phyloP scores from a whole-genome alignment of 2,329 filamentous ascomycete genomes.

The Fusarium drepaniforme region DNA sequence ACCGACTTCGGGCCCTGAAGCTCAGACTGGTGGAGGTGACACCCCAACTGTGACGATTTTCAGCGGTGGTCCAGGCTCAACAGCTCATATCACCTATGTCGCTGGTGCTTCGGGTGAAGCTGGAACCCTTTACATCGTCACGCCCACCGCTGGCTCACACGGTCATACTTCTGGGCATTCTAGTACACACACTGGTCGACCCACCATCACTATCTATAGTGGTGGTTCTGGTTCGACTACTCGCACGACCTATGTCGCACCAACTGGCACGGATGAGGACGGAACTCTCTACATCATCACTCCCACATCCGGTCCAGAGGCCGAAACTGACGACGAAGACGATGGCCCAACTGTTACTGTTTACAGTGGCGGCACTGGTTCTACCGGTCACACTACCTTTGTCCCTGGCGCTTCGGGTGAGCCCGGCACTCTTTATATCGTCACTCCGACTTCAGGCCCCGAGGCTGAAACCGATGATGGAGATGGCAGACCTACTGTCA shows the following conservation, averaged over 20 bases:
- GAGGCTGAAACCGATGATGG: neutral
- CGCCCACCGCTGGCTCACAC: neutral
- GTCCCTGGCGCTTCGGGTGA: conserved; percentile 1
- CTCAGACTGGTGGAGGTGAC: neutral
- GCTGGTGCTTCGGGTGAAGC: neutral
- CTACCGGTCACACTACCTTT: neutral
- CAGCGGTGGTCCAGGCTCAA: neutral
- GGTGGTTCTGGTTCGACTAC: neutral
- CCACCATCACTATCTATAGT: conserved; percentile 16
- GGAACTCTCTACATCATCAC: conserved; percentile 27
- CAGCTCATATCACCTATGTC: neutral
- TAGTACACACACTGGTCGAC: neutral
- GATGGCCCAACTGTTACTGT: conserved; percentile 8
- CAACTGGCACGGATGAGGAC: neutral
- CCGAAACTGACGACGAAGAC: neutral
- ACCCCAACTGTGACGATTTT: neutral
- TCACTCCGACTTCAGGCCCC: neutral
- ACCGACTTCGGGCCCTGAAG: neutral
- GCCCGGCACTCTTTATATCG: conserved; percentile 13
- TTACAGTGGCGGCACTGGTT: conserved; percentile 9
- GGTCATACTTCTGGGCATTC: neutral
- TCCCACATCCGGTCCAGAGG: neutral
- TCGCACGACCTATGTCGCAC: conserved; percentile 1
- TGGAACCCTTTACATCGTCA: conserved; percentile 8
- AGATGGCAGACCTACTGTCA: neutral